phyloP scores from a whole-genome alignment of 495 filamentous ascomycete species.

The Aspergillus indologenus region DNA sequence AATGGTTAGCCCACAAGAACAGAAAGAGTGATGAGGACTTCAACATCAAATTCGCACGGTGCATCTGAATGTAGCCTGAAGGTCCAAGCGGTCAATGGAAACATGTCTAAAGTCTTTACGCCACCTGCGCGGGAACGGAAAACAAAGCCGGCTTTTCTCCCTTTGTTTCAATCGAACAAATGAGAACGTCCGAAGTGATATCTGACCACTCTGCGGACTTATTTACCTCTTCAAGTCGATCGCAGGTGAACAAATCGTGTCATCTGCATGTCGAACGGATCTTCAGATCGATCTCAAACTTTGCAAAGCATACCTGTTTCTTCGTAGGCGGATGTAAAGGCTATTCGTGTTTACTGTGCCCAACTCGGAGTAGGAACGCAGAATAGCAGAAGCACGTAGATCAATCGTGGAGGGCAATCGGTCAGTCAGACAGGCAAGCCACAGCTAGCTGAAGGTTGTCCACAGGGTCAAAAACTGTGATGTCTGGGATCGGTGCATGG shows the following conservation, averaged over 20 bases:
- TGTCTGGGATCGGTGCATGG: not conserved
- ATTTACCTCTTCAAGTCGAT: not conserved
- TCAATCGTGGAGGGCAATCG: not conserved
- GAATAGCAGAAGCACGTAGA: no score
- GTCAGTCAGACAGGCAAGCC: not conserved
- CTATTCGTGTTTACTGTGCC: no score
- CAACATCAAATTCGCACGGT: no score
- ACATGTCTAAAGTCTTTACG: not conserved
- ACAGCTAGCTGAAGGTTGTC: not conserved
- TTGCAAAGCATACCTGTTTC: not conserved
- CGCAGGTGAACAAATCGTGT: not conserved
- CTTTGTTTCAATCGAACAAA: not conserved
- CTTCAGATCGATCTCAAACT: not conserved
- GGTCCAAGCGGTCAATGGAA: not conserved
- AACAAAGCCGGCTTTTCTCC: not conserved
- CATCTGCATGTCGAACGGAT: not conserved
- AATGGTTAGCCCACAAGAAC: not conserved
- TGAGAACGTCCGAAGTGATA: not conserved
- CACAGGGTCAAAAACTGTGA: not conserved
- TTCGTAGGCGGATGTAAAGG: no score
- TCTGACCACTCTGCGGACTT: not conserved
- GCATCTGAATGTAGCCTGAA: no score
- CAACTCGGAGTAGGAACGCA: no score
- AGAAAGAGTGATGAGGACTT: no score
- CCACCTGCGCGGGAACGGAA: not conserved